Percentiles rank a stretch among this genome's conserved stretches.
These are phyloP conservation scores for Wickerhamiella nectarea DNA, from an alignment of 805 yeast species.

Conservation along the genomic window DNA sequence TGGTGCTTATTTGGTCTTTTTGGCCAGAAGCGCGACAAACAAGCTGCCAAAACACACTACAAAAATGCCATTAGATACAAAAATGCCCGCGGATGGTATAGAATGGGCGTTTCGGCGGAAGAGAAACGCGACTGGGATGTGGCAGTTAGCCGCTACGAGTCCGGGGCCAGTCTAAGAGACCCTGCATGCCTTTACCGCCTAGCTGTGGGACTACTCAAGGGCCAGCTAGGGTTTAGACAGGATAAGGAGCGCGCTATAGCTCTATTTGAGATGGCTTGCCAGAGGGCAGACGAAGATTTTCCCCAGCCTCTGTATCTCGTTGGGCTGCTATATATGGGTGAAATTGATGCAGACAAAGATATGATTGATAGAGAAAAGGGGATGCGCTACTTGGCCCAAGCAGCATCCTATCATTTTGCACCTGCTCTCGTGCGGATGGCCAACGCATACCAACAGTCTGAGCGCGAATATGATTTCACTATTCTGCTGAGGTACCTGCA, in stretches of 20 bases:
- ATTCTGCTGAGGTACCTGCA: slow-evolving; percentile 26
- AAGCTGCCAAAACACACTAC: slow-evolving; percentile 20
- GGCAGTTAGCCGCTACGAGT: slow-evolving; percentile 25
- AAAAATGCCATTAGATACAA: slow-evolving; percentile 24
- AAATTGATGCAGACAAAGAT: slow-evolving; percentile 16
- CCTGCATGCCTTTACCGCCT: slow-evolving; percentile 29
- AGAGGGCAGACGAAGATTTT: slow-evolving; percentile 27
- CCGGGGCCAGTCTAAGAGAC: slow-evolving; percentile 27
- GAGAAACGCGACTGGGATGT: slow-evolving; percentile 21
- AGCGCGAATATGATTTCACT: slow-evolving; percentile 23
- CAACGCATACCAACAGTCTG: slow-evolving; percentile 26
- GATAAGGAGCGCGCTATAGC: slow-evolving; percentile 20
- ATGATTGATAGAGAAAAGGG: slow-evolving; percentile 14
- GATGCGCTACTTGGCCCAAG: slow-evolving; percentile 23
- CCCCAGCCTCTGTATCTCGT: slow-evolving; percentile 29
- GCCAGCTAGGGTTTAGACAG: slow-evolving; percentile 22
- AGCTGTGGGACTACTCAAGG: slow-evolving; percentile 25
- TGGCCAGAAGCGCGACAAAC: slow-evolving; percentile 16
- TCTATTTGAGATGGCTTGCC: slow-evolving; percentile 21
- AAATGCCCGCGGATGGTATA: slow-evolving; percentile 26
- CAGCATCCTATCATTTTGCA: slow-evolving; percentile 28
- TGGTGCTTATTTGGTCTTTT: slow-evolving; percentile 22
- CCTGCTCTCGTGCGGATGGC: slow-evolving; percentile 29
- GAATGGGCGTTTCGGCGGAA: slow-evolving; percentile 27
- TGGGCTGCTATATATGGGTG: slow-evolving; percentile 28